These are phyloP conservation scores for Auricularia sp. DNA, from an alignment of 768 basidiomycete genomes.

Conservation along the genomic window DNA sequence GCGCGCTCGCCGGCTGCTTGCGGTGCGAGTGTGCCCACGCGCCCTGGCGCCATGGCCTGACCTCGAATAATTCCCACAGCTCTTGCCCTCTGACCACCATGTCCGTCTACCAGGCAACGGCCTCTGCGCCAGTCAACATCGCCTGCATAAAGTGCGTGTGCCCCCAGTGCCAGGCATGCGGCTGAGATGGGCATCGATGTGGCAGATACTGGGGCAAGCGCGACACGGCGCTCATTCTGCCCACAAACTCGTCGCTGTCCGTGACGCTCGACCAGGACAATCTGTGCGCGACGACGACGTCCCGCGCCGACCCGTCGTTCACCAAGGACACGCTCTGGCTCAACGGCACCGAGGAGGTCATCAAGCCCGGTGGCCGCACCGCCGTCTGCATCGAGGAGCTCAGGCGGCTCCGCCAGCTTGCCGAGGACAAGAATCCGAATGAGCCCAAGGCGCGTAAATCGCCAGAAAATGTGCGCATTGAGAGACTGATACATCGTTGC, in stretches of 20 bases:
- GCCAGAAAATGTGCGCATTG: no score
- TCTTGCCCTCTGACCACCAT: conserved; percentile 1
- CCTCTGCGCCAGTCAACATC: conserved; percentile 92
- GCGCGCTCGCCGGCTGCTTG: background rate
- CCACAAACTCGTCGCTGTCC: conserved; percentile 96
- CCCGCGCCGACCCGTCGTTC: conserved; percentile 70
- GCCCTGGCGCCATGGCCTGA: background rate
- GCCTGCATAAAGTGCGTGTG: conserved; percentile 84
- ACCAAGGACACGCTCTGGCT: conserved; percentile 80
- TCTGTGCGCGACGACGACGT: conserved; percentile 86
- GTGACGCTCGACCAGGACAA: conserved; percentile 96
- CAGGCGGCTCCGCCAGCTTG: conserved; percentile 59
- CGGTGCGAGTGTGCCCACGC: background rate
- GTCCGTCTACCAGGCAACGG: conserved; percentile 66
- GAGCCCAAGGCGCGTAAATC: conserved; percentile 49
- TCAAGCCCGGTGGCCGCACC: conserved; percentile 69
- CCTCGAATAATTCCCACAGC: background rate
- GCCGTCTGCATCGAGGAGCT: conserved; percentile 81
- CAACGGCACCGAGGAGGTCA: conserved; percentile 85
- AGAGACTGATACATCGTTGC: no score
- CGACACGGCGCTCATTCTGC: conserved; percentile 87
- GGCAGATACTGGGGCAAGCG: conserved; percentile 97
- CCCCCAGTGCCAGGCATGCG: background rate
- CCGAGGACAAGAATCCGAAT: conserved; percentile 60
- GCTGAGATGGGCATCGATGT: conserved; percentile 5